Evolutionary conservation across 371 early-diverging fungal genomes (phyloP), one percentile per base, ranked within the genome.

Genomic region (Mortierella sp.): DNA sequence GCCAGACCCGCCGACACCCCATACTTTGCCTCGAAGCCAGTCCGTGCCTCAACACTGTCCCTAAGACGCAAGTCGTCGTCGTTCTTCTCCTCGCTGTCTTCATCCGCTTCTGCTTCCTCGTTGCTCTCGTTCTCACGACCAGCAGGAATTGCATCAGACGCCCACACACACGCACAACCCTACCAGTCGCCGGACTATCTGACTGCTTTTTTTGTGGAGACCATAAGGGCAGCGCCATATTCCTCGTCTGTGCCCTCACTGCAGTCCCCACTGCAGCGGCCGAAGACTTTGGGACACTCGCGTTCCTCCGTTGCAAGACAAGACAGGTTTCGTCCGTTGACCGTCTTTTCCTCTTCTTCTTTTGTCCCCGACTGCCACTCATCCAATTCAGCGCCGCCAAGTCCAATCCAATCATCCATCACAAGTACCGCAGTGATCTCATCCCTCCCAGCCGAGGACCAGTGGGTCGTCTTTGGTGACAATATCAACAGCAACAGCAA

Each of bases 121-220:
- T 15, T 54, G 21, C 26, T 47, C 15, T 21, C 57, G 42, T 21
- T 34, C 31, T 28, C 39, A 15, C 31, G 34, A 46, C 26, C 56
- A 14, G n/a, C 31, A 30, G n/a, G n/a, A n/a, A 23, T 2, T 37
- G 31, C 5, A 56, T 41, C 50, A 17, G 19, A 24, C 34, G 52
- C 41, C 32, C 21, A 32, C 43, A 19, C 47, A 31, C 37, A 19
- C 7, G 19, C 44, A 30, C n/a, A n/a, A n/a, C 26, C 54, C 1
- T 58, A 58, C 31, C 61, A 24, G 14, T 57, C 70, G 50, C 78
- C 78, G 15, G 78, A 70, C 42, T 76, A 76, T 34, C 49, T 76
- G 57, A 76, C 78, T 39, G 70, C 50, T 30, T 76, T 61, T 62
- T 70, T 76, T 37, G 65, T 65, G 21, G 70, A 76, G 58, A 61